phyloP scores from a whole-genome alignment of 805 yeast genomes.

The Starmerella khaoyaiensis region DNA sequence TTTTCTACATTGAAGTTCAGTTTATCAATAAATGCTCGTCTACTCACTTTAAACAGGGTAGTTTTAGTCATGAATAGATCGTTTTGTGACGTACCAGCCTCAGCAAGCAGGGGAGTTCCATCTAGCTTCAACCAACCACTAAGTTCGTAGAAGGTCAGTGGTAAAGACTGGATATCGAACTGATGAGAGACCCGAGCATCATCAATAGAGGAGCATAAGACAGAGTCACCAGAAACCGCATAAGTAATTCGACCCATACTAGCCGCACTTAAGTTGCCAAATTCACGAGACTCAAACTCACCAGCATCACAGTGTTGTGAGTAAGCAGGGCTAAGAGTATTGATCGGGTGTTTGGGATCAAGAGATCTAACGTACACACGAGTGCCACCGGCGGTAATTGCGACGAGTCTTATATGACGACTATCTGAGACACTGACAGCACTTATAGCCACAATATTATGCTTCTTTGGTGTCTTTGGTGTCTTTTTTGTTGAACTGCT shows the following conservation, averaged over 20 bases:
- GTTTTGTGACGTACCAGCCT: conserved; percentile 46
- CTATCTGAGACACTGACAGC: conserved; percentile 9
- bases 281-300: conserved; percentile 1
- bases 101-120: conserved; percentile 53
- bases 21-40: conserved; percentile 67
- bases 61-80: conserved; percentile 73
- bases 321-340: conserved; percentile 4
- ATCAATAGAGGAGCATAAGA: conserved; percentile 51
- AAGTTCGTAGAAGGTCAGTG: conserved; percentile 25
- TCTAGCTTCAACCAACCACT: conserved; percentile 44
- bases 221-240: background rate
- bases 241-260: background rate
- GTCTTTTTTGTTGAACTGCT: too few species aligned
- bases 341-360: conserved; percentile 2
- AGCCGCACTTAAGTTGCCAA: conserved; percentile 1
- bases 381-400: conserved; percentile 16
- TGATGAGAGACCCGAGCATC: conserved; percentile 64
- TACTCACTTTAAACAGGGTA: conserved; percentile 64
- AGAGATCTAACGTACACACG: conserved; percentile 19
- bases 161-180: conserved; percentile 33
- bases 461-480: background rate
- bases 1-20: conserved; percentile 53
- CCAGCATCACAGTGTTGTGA: conserved; percentile 2
- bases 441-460: conserved; percentile 13
- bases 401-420: conserved; percentile 16